Percentiles rank a stretch among this genome's conserved stretches.
These are phyloP conservation scores for Setaria italica DNA, from an alignment of 202 grass and related monocot genomes.

Conservation along the genomic window DNA sequence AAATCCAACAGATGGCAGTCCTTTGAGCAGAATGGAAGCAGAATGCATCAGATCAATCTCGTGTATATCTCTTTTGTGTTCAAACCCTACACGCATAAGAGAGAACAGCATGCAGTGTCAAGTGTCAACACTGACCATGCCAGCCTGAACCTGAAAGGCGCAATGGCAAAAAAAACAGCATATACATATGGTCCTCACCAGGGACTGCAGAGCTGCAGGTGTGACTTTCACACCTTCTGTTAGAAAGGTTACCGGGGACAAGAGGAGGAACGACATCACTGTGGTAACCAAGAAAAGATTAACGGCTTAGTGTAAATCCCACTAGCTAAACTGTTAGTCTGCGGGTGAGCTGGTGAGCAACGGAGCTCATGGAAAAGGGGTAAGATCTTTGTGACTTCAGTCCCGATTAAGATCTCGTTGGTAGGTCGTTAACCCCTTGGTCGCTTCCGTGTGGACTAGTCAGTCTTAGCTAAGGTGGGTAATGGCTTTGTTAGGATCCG, in stretches of 20 bases:
- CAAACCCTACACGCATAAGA: slow-evolving; percentile 52
- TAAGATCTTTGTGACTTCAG: too few relatives aligned
- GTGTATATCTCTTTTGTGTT: slow-evolving; percentile 63
- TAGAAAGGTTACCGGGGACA: slow-evolving; percentile 70
- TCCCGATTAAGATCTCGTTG: too few relatives aligned
- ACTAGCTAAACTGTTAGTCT: too few relatives aligned
- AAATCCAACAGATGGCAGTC: slow-evolving; percentile 40
- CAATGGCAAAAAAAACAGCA: slow-evolving; percentile 20
- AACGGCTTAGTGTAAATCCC: background rate
- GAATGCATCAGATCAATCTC: slow-evolving; percentile 58
- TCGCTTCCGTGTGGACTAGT: too few relatives aligned
- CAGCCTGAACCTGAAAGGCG: background rate
- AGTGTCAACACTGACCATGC: background rate
- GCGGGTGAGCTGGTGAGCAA: too few relatives aligned
- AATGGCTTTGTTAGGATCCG: too few relatives aligned
- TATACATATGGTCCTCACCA: slow-evolving; percentile 56
- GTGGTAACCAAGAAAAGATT: slow-evolving; percentile 89
- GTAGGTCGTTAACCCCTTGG: too few relatives aligned
- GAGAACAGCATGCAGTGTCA: slow-evolving; percentile 1
- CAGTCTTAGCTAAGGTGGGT: too few relatives aligned
- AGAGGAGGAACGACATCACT: slow-evolving; percentile 84
- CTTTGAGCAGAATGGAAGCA: slow-evolving; percentile 90
- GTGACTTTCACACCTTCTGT: slow-evolving; percentile 76
- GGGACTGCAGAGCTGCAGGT: slow-evolving; percentile 64
- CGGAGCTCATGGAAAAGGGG: too few relatives aligned